Evolutionary conservation across 2,329 filamentous ascomycete species (phyloP).

Genomic region (Sclerotinia trifoliorum): DNA sequence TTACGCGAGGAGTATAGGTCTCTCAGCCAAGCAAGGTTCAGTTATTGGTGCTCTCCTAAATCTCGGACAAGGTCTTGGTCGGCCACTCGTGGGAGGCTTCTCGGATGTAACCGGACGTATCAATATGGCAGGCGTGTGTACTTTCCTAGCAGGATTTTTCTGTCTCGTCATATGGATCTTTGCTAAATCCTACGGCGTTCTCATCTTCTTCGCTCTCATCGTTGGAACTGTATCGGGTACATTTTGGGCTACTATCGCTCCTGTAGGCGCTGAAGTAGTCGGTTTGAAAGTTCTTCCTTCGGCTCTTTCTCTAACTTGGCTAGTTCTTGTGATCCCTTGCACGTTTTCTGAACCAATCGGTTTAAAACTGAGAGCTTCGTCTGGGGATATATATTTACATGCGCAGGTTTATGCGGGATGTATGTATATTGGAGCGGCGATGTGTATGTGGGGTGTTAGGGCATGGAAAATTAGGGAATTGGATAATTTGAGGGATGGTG

Average conservation of each 20-base stretch:
- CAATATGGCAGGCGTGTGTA: conserved; percentile 68
- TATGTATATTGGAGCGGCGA: conserved; percentile 59
- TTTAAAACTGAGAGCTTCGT: conserved; percentile 50
- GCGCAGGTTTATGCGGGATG: conserved; percentile 60
- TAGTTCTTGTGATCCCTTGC: conserved; percentile 66
- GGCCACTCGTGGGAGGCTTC: conserved; percentile 70
- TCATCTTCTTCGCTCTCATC: conserved; percentile 69
- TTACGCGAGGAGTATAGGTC: conserved; percentile 67
- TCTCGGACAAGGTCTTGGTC: conserved; percentile 59
- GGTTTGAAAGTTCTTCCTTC: conserved; percentile 67
- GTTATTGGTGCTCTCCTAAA: conserved; percentile 74
- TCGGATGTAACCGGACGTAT: conserved; percentile 69
- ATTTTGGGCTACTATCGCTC: conserved; percentile 27
- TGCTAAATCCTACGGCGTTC: conserved; percentile 61
- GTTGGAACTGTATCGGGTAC: conserved; percentile 67
- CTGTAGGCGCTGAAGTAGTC: conserved; percentile 64
- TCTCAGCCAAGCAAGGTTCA: conserved; percentile 64
- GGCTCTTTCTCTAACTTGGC: conserved; percentile 69
- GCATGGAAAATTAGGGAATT: conserved; percentile 60
- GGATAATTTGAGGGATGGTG: conserved; percentile 39
- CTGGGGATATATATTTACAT: conserved; percentile 52
- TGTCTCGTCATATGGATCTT: conserved; percentile 72
- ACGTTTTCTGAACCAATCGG: conserved; percentile 65
- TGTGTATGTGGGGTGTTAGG: conserved; percentile 53
- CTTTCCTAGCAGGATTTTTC: conserved; percentile 62